Evolutionary conservation across 2,329 filamentous ascomycete genomes (phyloP), one percentile per base, ranked within the genome.

Genomic region (Colletotrichum sp.): DNA sequence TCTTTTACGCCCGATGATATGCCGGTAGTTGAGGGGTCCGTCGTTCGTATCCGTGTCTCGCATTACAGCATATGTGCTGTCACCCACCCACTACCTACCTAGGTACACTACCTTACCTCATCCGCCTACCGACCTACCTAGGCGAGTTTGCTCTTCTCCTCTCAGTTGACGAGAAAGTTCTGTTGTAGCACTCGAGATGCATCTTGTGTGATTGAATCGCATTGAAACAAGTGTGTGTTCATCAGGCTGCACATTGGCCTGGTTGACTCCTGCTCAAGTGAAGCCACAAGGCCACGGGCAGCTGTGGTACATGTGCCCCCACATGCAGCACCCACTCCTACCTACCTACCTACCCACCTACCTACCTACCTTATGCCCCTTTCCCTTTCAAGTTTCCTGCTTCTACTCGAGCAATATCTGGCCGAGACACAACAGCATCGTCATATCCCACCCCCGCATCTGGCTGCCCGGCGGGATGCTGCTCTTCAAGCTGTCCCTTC

Each of bases 401-500:
- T 16, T 39, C 34, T 48, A 3, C 61, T 34, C 11, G 25, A 32
- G 11, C 25, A 30, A 19, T 28, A 25, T 16, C 44, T 28, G 27
- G 34, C 15, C 63, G 13, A 66, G 39, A 66, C 63, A 30, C 52
- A 15, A 30, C 8, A 44, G 19, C 34, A 22, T 39, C 39, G 32
- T 22, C 48, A 30, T 32, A 22, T 25, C 28, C 52, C 30, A 16
- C n/a, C 70, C 32, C 71, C 65, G 39, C 65, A 69, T 36, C 19
- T 32, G 22, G 55, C 55, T 63, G 32, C 22, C 39, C 66, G 36
- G 15, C 27, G 27, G 34, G n/a, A 25, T n/a, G 16, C n/a, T 48
- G 16, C n/a, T 48, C 52, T n/a, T 25, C 36, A 52, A 22, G n/a
- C n/a, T 13, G 8, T 22, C 39, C n/a, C 5, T 61, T 70, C 83